Evolutionary conservation across 129 eudicot species (phyloP).

Genomic region (Artemisia annua): DNA sequence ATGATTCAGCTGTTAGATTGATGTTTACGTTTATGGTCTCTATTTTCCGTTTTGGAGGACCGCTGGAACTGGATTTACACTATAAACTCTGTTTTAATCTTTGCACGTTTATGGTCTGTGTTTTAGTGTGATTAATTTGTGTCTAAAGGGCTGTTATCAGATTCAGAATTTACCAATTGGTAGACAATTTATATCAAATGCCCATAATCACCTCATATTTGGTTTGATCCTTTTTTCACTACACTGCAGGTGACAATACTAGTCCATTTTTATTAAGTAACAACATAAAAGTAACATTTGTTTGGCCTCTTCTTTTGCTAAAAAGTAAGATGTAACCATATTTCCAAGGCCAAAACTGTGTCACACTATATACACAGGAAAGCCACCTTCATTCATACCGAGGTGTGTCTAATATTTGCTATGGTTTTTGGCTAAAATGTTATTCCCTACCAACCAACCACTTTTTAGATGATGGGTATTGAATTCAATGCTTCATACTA

Average conservation of each 20-base stretch:
- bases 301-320: constrained; percentile 16
- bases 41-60: neutral
- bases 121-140: neutral
- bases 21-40: neutral
- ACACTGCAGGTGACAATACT: constrained; percentile 5
- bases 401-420: constrained; percentile 20
- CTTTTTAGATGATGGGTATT: constrained; percentile 33
- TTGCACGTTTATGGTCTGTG: neutral
- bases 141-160: neutral
- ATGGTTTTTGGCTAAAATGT: constrained; percentile 25
- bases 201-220: neutral
- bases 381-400: constrained; percentile 32
- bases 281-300: constrained; percentile 3
- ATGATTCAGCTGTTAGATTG: neutral
- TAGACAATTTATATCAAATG: neutral
- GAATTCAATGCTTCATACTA: constrained; percentile 35
- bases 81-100: neutral
- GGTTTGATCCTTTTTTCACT: constrained; percentile 12
- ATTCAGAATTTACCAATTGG: neutral
- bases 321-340: constrained; percentile 31
- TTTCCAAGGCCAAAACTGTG: constrained; percentile 39
- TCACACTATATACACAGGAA: constrained; percentile 38
- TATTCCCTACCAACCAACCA: constrained; percentile 47
- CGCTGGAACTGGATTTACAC: neutral
- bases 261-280: neutral